Evolutionary conservation across 495 filamentous ascomycete genomes (phyloP), one percentile per base, ranked within the genome.

Genomic region (Podospora pseudocomata): DNA sequence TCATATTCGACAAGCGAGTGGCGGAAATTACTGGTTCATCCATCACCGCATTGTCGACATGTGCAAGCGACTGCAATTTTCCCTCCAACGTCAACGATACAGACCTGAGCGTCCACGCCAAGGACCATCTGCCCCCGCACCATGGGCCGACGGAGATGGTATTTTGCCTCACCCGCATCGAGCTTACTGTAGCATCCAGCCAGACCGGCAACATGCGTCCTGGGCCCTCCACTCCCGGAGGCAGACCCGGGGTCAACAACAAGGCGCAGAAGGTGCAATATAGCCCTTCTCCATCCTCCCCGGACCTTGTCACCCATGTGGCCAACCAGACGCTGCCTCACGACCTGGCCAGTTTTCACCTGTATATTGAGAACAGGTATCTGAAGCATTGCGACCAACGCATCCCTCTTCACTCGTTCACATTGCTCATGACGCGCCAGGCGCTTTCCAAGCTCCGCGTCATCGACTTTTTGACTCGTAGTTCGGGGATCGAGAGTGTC

Each of bases 11-110:
- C 71, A 81, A 83, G 57, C 85, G 88, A 49, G 82, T 87, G 9
- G 85, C 84, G 20, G 88, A 89, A 71, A 84, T 90, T 49, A 85
- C 87, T 28, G 89, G 89, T 32, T 88, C 86, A 71, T 84, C 85
- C 28, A 83, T 90, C 68, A 88, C 81, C 63, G 87, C 80, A n/a
- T 75, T 83, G 70, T 87, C 78, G 59, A 75, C 76, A 2, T 79
- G 73, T 49, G 76, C 78, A 59, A 77, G 76, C 6, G 82, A 85
- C 73, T 83, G 81, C 67, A 79, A 79, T 67, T 73, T 80, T 59
- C 85, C 84, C 0, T 76, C 84, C 44, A 88, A 88, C 66, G 80
- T 87, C 67, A 86, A 88, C 71, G 85, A 88, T 62, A 78, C 81
- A 39, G 84, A 87, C 71, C 75, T 88, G 44, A 82, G 80, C 67